Percentiles rank a stretch among this genome's conserved stretches.
Evolutionary conservation across 257 asterid species (phyloP).

Genomic region (Solanum virginianum): DNA sequence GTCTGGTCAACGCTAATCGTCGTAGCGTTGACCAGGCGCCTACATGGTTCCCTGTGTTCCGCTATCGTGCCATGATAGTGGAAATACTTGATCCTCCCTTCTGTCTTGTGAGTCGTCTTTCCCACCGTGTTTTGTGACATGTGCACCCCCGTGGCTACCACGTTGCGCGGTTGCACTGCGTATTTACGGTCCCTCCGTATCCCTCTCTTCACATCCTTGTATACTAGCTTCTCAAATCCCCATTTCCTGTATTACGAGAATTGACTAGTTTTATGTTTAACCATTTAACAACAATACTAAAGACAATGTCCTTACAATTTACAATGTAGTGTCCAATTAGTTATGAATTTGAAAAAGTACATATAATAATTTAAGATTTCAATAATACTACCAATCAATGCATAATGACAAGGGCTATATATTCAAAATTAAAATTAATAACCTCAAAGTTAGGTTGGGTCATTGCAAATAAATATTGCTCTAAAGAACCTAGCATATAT

Average conservation of each 20-base stretch:
- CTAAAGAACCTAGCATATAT: neutral
- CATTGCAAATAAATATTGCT: neutral
- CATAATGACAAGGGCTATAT: neutral
- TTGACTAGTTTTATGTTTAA: neutral
- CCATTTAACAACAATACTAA: neutral
- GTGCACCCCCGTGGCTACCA: constrained; percentile 72
- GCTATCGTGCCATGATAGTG: constrained; percentile 81
- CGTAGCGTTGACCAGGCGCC: constrained; percentile 30
- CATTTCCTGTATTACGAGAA: constrained; percentile 37
- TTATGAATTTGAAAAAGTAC: neutral
- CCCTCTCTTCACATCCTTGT: constrained; percentile 51
- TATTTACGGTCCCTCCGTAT: constrained; percentile 58
- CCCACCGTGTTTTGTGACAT: constrained; percentile 64
- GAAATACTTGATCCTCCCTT: constrained; percentile 51
- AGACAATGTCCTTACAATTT: neutral
- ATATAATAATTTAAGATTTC: neutral
- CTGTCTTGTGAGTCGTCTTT: constrained; percentile 55
- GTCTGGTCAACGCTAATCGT: constrained; percentile 23
- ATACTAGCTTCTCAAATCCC: constrained; percentile 87
- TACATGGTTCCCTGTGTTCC: constrained; percentile 56
- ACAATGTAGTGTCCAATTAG: neutral
- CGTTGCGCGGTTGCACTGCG: constrained; percentile 68
- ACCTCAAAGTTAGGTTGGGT: neutral
- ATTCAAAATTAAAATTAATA: neutral
- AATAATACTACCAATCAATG: neutral